Conservation (phyloP, 345 rosid species). For the Streptanthus diversifolius region DNA sequence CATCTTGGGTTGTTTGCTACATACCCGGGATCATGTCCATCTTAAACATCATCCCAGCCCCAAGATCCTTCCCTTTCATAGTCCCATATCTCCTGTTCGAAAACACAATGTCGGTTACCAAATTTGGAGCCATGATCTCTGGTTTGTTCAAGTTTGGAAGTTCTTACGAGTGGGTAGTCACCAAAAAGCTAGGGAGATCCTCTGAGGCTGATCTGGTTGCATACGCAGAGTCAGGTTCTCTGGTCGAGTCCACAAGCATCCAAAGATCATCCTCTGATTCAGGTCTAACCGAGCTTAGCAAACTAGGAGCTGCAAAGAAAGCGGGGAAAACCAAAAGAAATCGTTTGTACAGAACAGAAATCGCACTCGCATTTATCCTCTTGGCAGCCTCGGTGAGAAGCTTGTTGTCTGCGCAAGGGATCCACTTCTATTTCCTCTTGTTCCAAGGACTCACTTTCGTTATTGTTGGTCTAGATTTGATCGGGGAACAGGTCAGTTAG, state of each 20-base stretch:
- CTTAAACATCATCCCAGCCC: conserved; percentile 79
- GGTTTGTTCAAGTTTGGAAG: conserved; percentile 77
- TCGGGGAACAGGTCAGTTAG: conserved; percentile 81
- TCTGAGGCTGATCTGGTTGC: conserved; percentile 83
- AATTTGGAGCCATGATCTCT: conserved; percentile 93
- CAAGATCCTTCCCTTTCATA: conserved; percentile 79
- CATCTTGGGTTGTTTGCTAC: conserved; percentile 91
- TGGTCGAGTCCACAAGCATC: conserved; percentile 33
- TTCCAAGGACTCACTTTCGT: conserved; percentile 84
- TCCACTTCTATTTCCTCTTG: conserved; percentile 81
- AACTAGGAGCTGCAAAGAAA: conserved; percentile 21
- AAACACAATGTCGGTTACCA: conserved; percentile 97
- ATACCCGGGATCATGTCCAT: conserved; percentile 82
- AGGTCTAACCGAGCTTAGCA: too few species aligned
- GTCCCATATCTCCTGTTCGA: conserved; percentile 94
- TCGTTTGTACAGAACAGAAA: conserved; percentile 66
- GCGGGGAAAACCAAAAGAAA: conserved; percentile 48
- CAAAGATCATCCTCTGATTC: conserved; percentile 58
- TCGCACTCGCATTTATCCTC: conserved; percentile 65
- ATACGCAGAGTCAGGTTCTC: conserved; percentile 52
- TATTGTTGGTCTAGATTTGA: conserved; percentile 81
- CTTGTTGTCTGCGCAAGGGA: conserved; percentile 79
- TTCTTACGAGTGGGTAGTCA: conserved; percentile 91
- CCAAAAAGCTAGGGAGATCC: conserved; percentile 87
- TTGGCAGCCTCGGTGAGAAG: conserved; percentile 69